A percentile compares a stretch with the other conserved stretches of the same genome.
Conservation (phyloP, 2,329 filamentous ascomycete genomes). For the Emergomyces orientalis region DNA sequence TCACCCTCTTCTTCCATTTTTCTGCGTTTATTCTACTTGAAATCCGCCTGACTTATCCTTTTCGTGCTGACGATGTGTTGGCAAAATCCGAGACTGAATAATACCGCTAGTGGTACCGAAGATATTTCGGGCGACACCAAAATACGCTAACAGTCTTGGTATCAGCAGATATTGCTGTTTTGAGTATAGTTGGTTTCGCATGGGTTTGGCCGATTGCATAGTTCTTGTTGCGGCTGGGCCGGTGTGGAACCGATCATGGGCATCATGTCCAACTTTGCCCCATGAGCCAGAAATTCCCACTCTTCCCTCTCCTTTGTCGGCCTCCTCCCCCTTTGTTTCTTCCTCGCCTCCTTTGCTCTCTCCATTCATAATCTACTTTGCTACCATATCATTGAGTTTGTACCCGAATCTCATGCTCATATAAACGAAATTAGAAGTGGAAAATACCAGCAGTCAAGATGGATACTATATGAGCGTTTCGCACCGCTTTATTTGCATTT, state of each 20-base stretch:
- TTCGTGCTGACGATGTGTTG: neutral
- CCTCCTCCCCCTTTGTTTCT: neutral
- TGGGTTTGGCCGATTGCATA: neutral
- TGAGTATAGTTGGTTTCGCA: conserved; percentile 2
- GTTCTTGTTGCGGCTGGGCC: neutral
- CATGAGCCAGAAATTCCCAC: neutral
- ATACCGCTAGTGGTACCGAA: conserved; percentile 4
- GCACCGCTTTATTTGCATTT: neutral
- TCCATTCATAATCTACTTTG: neutral
- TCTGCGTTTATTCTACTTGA: neutral
- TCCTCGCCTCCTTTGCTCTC: neutral
- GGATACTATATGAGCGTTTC: neutral
- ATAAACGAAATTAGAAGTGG: neutral
- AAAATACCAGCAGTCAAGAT: conserved; percentile 5
- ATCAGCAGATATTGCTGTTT: conserved; percentile 2
- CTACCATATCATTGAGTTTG: neutral
- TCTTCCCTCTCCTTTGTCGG: neutral
- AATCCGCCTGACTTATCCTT: neutral
- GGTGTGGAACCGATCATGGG: neutral
- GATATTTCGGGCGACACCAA: neutral
- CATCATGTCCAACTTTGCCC: neutral
- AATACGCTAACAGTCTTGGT: conserved; percentile 3
- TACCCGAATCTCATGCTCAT: neutral
- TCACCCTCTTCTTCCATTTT: neutral
- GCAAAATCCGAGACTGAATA: neutral